Conservation (phyloP, 148 eudicot species). For the Amaranthus hypochondriacus region DNA sequence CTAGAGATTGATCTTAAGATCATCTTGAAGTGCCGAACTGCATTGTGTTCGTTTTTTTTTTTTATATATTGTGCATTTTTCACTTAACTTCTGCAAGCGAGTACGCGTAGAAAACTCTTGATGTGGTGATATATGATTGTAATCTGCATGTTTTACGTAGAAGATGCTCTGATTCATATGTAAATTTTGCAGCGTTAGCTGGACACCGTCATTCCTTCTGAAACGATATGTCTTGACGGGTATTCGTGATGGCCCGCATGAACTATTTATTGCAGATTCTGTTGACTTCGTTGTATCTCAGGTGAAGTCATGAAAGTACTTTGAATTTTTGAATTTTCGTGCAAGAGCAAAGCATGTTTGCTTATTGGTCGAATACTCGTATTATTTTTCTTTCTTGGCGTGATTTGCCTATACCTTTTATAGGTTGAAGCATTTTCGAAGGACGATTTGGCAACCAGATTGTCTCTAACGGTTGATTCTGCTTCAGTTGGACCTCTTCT, state of each 20-base stretch:
- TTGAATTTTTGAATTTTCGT: background rate
- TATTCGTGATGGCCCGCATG: slow-evolving; percentile 90
- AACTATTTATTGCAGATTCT: slow-evolving; percentile 97
- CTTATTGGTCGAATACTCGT: background rate
- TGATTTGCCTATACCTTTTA: slow-evolving; percentile 19
- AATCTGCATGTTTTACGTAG: background rate
- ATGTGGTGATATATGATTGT: background rate
- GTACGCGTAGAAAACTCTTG: background rate
- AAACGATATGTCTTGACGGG: slow-evolving; percentile 85
- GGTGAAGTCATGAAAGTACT: slow-evolving; percentile 36
- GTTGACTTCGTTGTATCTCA: slow-evolving; percentile 98
- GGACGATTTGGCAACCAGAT: slow-evolving; percentile 82
- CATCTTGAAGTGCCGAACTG: background rate
- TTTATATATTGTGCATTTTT: too few relatives aligned
- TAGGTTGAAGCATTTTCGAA: slow-evolving; percentile 77
- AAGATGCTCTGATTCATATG: slow-evolving; percentile 20
- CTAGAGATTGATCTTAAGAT: background rate
- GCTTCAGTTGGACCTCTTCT: slow-evolving; percentile 71
- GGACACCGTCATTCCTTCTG: slow-evolving; percentile 93
- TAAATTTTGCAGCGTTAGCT: slow-evolving; percentile 70
- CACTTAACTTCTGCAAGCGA: background rate
- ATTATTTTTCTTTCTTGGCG: background rate
- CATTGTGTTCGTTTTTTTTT: background rate
- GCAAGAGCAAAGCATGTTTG: background rate
- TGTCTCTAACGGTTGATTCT: slow-evolving; percentile 65